A percentile compares a stretch with the other conserved stretches of the same genome.
These are phyloP conservation scores for Clausena lansium DNA, from an alignment of 345 rosid genomes.

Conservation along the genomic window DNA sequence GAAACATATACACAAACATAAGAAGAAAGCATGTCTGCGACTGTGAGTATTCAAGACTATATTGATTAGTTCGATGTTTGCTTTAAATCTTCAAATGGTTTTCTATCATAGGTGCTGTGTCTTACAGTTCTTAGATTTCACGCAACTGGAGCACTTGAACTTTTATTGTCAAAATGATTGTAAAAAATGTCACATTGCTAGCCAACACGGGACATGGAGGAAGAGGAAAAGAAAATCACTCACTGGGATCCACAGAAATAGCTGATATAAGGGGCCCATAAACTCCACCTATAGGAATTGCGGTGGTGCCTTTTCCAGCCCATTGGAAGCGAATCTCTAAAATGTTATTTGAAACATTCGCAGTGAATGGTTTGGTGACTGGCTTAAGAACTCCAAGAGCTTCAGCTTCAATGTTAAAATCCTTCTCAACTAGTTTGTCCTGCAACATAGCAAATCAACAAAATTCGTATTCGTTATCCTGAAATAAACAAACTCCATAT, in stretches of 20 bases:
- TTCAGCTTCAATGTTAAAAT: slow-evolving; percentile 46
- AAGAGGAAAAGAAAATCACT: background rate
- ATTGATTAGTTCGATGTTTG: background rate
- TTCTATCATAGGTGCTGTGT: background rate
- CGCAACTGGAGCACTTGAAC: background rate
- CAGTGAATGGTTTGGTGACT: slow-evolving; percentile 22
- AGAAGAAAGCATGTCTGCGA: background rate
- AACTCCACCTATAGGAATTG: slow-evolving; percentile 43
- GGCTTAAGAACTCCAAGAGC: slow-evolving; percentile 45
- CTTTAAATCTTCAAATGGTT: background rate
- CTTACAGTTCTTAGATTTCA: background rate
- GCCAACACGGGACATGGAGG: background rate
- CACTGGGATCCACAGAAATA: slow-evolving; percentile 39
- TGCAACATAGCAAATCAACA: slow-evolving; percentile 16
- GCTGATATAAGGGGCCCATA: slow-evolving; percentile 76
- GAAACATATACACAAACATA: background rate
- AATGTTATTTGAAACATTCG: slow-evolving; percentile 34
- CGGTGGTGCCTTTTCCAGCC: slow-evolving; percentile 69
- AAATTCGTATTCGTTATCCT: background rate
- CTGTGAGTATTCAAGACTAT: background rate
- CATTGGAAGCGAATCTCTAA: slow-evolving; percentile 60
- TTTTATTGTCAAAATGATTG: background rate
- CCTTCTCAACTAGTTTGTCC: slow-evolving; percentile 45
- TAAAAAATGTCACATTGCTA: background rate
- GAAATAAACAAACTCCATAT: background rate